These are phyloP conservation scores for Boletales sp. DNA, from an alignment of 768 basidiomycete genomes.

Conservation along the genomic window DNA sequence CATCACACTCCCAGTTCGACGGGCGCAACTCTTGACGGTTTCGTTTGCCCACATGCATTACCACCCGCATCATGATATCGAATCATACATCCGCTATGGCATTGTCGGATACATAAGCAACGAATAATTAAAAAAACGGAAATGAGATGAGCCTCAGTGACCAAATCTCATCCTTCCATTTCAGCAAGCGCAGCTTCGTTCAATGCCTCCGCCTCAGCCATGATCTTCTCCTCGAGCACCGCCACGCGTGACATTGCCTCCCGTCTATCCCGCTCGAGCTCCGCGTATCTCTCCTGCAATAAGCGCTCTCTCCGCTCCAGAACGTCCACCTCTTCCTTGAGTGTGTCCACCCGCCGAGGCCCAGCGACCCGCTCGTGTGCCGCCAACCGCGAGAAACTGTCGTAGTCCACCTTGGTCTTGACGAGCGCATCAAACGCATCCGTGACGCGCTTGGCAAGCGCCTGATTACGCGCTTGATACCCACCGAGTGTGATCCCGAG, in stretches of 20 bases:
- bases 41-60: too few species aligned
- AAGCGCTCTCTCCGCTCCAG: constrained; percentile 73
- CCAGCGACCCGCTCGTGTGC: constrained; percentile 71
- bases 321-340: constrained; percentile 83
- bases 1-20: too few species aligned
- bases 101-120: constrained; percentile 3
- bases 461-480: constrained; percentile 73
- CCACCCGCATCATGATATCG: too few species aligned
- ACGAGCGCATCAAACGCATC: constrained; percentile 72
- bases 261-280: constrained; percentile 66
- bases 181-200: constrained; percentile 74
- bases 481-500: constrained; percentile 85
- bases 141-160: not conserved
- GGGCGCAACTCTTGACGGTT: too few species aligned
- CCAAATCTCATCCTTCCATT: constrained; percentile 39
- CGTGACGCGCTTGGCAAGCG: constrained; percentile 58
- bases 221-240: constrained; percentile 78
- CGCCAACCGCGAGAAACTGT: constrained; percentile 74
- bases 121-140: constrained; percentile 4
- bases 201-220: constrained; percentile 77
- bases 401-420: constrained; percentile 62
- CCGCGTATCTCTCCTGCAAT: constrained; percentile 83
- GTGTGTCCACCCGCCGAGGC: constrained; percentile 70
- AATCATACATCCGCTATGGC: not conserved
- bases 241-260: constrained; percentile 58